A percentile compares a stretch with the other conserved stretches of the same genome.
phyloP scores from a whole-genome alignment of 1,139 yeast species.

The Protomyces arabidopsidicola region DNA sequence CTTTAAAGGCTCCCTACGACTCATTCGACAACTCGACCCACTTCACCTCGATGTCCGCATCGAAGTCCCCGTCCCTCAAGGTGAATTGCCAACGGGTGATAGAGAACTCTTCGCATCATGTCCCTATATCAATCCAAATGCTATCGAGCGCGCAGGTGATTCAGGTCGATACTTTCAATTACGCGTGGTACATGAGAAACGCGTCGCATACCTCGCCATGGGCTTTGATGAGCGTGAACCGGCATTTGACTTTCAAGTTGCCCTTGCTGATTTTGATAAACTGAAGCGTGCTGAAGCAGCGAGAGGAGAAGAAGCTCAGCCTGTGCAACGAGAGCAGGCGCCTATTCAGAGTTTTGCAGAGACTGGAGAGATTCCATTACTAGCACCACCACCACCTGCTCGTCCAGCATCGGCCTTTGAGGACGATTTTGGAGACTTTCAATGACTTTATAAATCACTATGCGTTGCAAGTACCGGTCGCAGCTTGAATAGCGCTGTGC shows the following conservation, averaged over 20 bases:
- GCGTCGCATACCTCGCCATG: slow-evolving; percentile 43
- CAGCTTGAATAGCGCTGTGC: background rate
- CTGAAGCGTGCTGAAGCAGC: slow-evolving; percentile 31
- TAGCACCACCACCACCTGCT: slow-evolving; percentile 33
- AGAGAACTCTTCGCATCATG: slow-evolving; percentile 41
- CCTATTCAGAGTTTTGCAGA: slow-evolving; percentile 33
- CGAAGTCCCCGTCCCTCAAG: slow-evolving; percentile 19
- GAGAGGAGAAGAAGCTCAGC: slow-evolving; percentile 28
- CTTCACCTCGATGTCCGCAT: slow-evolving; percentile 36
- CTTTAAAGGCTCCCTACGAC: slow-evolving; percentile 42
- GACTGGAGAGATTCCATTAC: slow-evolving; percentile 30
- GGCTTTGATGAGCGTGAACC: slow-evolving; percentile 42
- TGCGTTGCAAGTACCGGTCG: background rate
- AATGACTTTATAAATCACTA: background rate
- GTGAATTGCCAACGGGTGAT: background rate
- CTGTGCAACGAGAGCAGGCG: background rate
- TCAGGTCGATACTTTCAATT: slow-evolving; percentile 40
- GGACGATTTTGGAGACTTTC: slow-evolving; percentile 27
- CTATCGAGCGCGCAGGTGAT: slow-evolving; percentile 37
- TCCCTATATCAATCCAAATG: slow-evolving; percentile 36
- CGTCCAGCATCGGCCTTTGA: background rate
- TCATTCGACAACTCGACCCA: slow-evolving; percentile 38
- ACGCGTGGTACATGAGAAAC: slow-evolving; percentile 38
- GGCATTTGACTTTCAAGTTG: slow-evolving; percentile 44
- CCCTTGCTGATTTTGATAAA: slow-evolving; percentile 41